Base-by-base conservation (phyloP, 164 flowering plant genomes). In the Euptelea pleiosperma region DNA sequence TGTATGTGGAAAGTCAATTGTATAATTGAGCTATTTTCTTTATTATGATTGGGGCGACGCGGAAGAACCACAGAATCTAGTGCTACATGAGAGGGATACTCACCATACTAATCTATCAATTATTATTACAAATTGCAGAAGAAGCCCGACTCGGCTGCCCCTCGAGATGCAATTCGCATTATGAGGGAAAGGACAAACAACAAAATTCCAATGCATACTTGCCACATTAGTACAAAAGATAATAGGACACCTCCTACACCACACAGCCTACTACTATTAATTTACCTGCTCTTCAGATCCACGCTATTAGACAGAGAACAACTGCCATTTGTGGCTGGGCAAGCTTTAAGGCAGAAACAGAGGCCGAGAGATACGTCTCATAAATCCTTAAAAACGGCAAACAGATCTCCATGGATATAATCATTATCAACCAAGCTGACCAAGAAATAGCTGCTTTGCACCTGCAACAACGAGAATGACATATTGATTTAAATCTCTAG, bases 341-440 rank as follows among this genome's bases (percentile, higher is more conserved):
- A n/a, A 49, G 10, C 35, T 49, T 50, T 25, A 12, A 10, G n/a
- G n/a, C n/a, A 49, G 18, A 11, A 52, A 52, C 11, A 33, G 8
- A 52, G 14, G 15, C 5, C 11, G 6, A 35, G 3, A 16, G 12
- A n/a, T n/a, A 29, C 28, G 51, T 42, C 51, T 75, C 70, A 86
- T 24, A 86, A 40, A 51, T 78, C 86, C 10, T 71, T 70, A 35
- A 91, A 91, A 57, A 78, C 77, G n/a, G 79, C 78, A 66, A 87
- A 91, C 52, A 87, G 53, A 67, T 91, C 87, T n/a, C 95, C 87
- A 30, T 79, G 40, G 63, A 86, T 60, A 61, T 79, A 85, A 60
- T 91, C 93, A 31, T 91, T 91, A 55, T 91, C 97, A 2, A 91
- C 97, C 80, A 91, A 72, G 73, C 93, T 85, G 57, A 91, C 97